phyloP scores from a whole-genome alignment of 2,329 filamentous ascomycete species.

The Immersiporthe knoxdaviesiana region DNA sequence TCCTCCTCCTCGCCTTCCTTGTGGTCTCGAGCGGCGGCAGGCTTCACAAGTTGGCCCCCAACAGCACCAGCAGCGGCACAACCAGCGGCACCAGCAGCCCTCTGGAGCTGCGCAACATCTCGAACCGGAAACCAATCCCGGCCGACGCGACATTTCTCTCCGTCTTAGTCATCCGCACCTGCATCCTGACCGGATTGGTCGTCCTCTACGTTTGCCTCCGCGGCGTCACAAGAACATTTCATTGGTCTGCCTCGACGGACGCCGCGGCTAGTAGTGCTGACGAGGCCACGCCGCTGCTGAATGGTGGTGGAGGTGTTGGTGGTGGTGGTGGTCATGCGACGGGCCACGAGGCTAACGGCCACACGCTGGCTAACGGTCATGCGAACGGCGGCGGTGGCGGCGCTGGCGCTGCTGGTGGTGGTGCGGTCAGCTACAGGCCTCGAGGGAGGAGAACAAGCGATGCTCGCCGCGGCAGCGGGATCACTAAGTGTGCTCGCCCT shows the following conservation, averaged over 20 bases:
- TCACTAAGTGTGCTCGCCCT: slow-evolving; percentile 34
- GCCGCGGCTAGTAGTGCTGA: slow-evolving; percentile 39
- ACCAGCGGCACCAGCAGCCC: slow-evolving; percentile 42
- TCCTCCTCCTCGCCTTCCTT: slow-evolving; percentile 71
- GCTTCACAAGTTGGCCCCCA: slow-evolving; percentile 36
- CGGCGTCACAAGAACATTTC: slow-evolving; percentile 49
- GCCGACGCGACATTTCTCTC: slow-evolving; percentile 22
- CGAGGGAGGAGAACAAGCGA: slow-evolving; percentile 37
- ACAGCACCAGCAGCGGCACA: slow-evolving; percentile 43
- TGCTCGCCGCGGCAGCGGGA: slow-evolving; percentile 42
- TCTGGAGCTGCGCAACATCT: slow-evolving; percentile 41
- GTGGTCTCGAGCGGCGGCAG: slow-evolving; percentile 64
- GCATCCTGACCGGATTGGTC: slow-evolving; percentile 23
- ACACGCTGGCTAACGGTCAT: slow-evolving; percentile 30
- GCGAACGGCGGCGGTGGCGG: slow-evolving; percentile 36
- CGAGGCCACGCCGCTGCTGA: slow-evolving; percentile 68
- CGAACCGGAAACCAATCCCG: slow-evolving; percentile 49
- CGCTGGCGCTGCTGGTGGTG: slow-evolving; percentile 29
- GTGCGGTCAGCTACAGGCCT: slow-evolving; percentile 32
- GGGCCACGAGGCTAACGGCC: slow-evolving; percentile 35
- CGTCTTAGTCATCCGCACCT: slow-evolving; percentile 25
- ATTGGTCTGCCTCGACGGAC: slow-evolving; percentile 3
- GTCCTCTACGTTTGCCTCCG: slow-evolving; percentile 40
- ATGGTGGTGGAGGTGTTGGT: slow-evolving; percentile 35
- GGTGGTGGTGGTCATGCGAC: slow-evolving; percentile 38